A percentile compares a stretch with the other conserved stretches of the same genome.
Evolutionary conservation across 345 rosid species (phyloP).

Genomic region (Aquilaria yunnanensis): DNA sequence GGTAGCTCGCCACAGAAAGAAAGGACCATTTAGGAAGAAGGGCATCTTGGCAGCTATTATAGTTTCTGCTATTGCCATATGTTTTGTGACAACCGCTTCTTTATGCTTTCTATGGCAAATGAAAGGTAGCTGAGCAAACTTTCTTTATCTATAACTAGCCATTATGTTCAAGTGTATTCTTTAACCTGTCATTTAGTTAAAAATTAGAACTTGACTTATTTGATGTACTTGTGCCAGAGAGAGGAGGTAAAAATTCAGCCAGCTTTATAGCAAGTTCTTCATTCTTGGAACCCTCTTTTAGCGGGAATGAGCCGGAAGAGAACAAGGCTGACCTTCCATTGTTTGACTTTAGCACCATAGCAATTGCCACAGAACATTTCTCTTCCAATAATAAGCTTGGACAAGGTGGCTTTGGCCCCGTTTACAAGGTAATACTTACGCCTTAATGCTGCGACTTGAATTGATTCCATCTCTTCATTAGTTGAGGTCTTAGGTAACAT

Average conservation of each 20-base stretch:
- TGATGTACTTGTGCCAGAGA: conserved; percentile 15
- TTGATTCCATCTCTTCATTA: too few species aligned
- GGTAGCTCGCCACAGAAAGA: conserved; percentile 24
- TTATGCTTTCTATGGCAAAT: conserved; percentile 17
- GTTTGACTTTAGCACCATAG: conserved; percentile 39
- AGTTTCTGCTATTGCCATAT: conserved; percentile 11
- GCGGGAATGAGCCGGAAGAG: conserved; percentile 27
- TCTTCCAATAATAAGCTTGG: conserved; percentile 51
- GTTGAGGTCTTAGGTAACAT: too few species aligned
- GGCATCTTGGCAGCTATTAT: conserved; percentile 15
- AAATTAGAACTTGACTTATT: neutral
- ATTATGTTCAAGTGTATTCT: neutral
- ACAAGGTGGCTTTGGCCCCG: conserved; percentile 69
- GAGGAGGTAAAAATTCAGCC: conserved; percentile 7
- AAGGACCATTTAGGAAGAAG: conserved; percentile 22
- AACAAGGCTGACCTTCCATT: conserved; percentile 35
- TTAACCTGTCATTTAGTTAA: neutral
- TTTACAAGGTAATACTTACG: conserved; percentile 41
- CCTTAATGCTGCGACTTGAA: too few species aligned
- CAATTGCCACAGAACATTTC: conserved; percentile 48
- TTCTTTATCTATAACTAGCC: conserved; percentile 2
- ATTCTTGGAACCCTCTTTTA: conserved; percentile 20
- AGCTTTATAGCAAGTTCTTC: conserved; percentile 17
- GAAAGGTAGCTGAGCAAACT: conserved; percentile 15
- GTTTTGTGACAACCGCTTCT: conserved; percentile 10